Base-by-base conservation (phyloP, 495 filamentous ascomycete species). In the Opeltia flavorubescens region DNA sequence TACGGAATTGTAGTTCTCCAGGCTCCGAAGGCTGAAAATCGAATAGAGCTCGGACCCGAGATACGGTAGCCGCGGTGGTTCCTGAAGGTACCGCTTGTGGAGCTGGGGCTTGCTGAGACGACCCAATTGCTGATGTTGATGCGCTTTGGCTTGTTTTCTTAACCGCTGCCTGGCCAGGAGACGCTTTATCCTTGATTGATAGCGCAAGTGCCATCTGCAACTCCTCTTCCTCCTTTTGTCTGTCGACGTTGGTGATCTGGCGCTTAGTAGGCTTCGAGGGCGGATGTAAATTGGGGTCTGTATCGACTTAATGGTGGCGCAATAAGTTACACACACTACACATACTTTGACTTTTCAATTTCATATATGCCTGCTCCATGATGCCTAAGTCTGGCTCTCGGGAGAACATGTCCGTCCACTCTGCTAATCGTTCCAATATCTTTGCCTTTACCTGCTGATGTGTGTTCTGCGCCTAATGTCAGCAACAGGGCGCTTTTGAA, bases 31-130 rank as follows among this genome's bases (percentile, higher is more conserved):
- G 91, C 43, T 82, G 75, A 60, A 98, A 98, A 64, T 98, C 91
- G 59, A 84, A 98, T 25, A 96, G 69, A 8, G 93, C 91, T 53
- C 89, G 75, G 17, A 98, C 91, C 42, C 91, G 80, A 23, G 89
- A 95, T 13, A 98, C 89, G 1, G 91, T 98, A 18, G 93, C 91
- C n/a, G 91, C 93, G 0, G 91, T 95, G 18, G 93, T 96, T 5
- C 79, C 79, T 8, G 74, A 71, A 29, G 72, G 70, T 27, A 76
- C 65, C 12, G 75, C 55, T 31, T 78, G 72, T 13, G 73, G 55
- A 12, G 60, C 46, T 15, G 60, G 53, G 23, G 63, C 25, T 47
- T 70, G 65, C 55, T 68, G 34, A 59, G 69, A 57, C 60, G 70
- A 39, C 51, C 47, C 35, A 52, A 67, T 46, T 59, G 60, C 30